Evolutionary conservation across 2,329 filamentous ascomycete species (phyloP).

Genomic region (Chrysoporthe austroafricana): DNA sequence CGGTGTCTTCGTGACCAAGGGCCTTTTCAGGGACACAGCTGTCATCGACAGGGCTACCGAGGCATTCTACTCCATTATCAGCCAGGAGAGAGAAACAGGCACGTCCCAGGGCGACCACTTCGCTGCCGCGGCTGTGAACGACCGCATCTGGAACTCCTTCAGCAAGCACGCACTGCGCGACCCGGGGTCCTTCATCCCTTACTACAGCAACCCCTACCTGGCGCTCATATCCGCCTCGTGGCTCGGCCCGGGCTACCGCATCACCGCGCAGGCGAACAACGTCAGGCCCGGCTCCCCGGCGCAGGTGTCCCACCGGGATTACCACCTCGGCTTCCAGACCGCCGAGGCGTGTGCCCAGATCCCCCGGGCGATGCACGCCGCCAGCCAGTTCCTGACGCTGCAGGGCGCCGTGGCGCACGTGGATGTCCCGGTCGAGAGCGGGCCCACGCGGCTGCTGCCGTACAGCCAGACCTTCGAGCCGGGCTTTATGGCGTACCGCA

Average conservation of each 20-base stretch:
- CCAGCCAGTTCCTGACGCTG: conserved; percentile 61
- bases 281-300: conserved; percentile 61
- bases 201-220: conserved; percentile 66
- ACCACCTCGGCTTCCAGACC: conserved; percentile 67
- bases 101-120: conserved; percentile 62
- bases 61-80: conserved; percentile 54
- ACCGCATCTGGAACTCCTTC: conserved; percentile 69
- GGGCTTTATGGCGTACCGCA: conserved; percentile 62
- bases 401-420: conserved; percentile 67
- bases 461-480: conserved; percentile 61
- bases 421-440: conserved; percentile 61
- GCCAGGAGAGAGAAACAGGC: conserved; percentile 42
- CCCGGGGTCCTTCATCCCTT: conserved; percentile 55
- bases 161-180: conserved; percentile 61
- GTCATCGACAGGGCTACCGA: conserved; percentile 52
- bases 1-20: conserved; percentile 61
- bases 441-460: conserved; percentile 63
- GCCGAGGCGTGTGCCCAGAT: conserved; percentile 48
- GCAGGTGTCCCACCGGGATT: conserved; percentile 64
- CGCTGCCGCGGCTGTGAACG: conserved; percentile 57
- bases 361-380: conserved; percentile 56
- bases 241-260: conserved; percentile 62
- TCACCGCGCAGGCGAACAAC: conserved; percentile 67
- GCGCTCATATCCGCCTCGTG: conserved; percentile 55
- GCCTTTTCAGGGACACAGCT: conserved; percentile 49